phyloP scores from a whole-genome alignment of 768 basidiomycete genomes.

The Pleurotus pulmonarius region DNA sequence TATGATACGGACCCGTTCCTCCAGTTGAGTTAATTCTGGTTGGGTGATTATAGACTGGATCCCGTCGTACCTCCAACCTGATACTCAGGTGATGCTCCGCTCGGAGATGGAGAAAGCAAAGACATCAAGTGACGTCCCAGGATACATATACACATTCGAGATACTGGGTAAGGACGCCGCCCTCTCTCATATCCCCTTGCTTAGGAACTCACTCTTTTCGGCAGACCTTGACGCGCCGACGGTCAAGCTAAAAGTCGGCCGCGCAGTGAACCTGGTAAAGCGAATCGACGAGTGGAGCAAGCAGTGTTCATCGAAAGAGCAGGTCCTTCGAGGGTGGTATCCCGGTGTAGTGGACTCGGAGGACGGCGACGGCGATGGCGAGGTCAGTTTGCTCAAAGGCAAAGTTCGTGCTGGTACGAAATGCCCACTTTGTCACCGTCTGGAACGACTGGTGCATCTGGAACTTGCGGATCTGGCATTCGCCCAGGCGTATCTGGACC shows the following conservation, averaged over 20 bases:
- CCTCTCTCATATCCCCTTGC: background rate
- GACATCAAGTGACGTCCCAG: conserved; percentile 39
- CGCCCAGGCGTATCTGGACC: conserved; percentile 56
- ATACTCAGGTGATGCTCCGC: conserved; percentile 56
- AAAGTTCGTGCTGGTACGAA: conserved; percentile 58
- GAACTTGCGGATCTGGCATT: conserved; percentile 70
- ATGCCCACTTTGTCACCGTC: conserved; percentile 65
- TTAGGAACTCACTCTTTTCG: too few species aligned
- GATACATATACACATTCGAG: conserved; percentile 83
- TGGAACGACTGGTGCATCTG: conserved; percentile 78
- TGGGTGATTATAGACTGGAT: conserved; percentile 54
- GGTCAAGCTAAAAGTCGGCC: conserved; percentile 76
- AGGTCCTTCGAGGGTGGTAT: conserved; percentile 71
- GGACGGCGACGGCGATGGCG: conserved; percentile 17
- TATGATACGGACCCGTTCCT: background rate
- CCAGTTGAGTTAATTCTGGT: background rate
- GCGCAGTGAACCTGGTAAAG: conserved; percentile 68
- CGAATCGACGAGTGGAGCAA: conserved; percentile 79
- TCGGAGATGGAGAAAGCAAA: conserved; percentile 47
- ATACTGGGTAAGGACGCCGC: conserved; percentile 53
- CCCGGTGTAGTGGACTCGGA: conserved; percentile 33
- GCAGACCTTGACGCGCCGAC: conserved; percentile 24
- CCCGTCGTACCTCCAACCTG: conserved; percentile 55
- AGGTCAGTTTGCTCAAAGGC: conserved; percentile 58
- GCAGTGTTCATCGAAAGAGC: conserved; percentile 76